Percentiles rank a stretch among this genome's conserved stretches.
phyloP scores from a whole-genome alignment of 768 basidiomycete genomes.

The Russula lepida region DNA sequence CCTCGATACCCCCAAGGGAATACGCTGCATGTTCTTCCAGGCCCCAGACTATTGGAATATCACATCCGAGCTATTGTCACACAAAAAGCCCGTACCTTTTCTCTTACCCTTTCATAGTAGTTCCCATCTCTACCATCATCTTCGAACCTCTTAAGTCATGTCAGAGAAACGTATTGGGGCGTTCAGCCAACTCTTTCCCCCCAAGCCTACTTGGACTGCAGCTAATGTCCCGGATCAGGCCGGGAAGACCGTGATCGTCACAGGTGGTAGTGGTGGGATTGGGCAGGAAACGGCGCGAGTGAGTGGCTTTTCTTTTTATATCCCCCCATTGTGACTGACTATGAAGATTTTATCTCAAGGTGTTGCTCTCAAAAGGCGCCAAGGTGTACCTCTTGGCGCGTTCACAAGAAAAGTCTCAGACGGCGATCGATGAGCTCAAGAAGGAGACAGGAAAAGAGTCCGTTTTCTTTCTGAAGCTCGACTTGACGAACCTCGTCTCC shows the following conservation, averaged over 20 bases:
- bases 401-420: slow-evolving; percentile 18
- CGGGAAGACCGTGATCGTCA: slow-evolving; percentile 24
- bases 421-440: slow-evolving; percentile 22
- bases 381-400: slow-evolving; percentile 29
- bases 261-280: slow-evolving; percentile 23
- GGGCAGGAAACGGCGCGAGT: slow-evolving; percentile 20
- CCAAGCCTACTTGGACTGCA: slow-evolving; percentile 12
- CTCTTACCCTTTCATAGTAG: background rate
- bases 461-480: slow-evolving; percentile 28
- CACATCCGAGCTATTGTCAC: background rate
- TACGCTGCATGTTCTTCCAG: background rate
- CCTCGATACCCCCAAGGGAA: background rate
- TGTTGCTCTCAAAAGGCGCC: slow-evolving; percentile 25
- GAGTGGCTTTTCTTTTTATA: background rate
- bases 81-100: background rate
- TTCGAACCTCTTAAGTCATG: background rate
- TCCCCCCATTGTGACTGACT: background rate
- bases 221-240: slow-evolving; percentile 24
- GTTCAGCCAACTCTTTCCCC: slow-evolving; percentile 13
- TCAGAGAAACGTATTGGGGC: slow-evolving; percentile 1
- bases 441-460: slow-evolving; percentile 16
- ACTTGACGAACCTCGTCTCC: slow-evolving; percentile 30
- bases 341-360: slow-evolving; percentile 12
- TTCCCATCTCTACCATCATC: background rate
- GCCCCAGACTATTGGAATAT: background rate